Conservation (phyloP, 1,284 basidiomycete species). For the Melampsora larici-populina region DNA sequence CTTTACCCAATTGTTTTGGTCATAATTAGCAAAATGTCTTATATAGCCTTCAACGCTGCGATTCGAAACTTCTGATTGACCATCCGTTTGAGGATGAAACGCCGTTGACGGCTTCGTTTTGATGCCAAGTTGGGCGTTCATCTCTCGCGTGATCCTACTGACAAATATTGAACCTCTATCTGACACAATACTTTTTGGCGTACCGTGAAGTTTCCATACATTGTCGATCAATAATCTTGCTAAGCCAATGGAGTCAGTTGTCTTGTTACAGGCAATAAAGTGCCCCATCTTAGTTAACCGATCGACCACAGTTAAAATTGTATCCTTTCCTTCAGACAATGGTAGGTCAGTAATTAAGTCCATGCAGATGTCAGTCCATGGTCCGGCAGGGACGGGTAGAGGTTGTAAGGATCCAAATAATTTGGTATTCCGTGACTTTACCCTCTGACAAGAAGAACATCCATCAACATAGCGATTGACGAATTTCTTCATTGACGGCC, state of each 20-base stretch:
- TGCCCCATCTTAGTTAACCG: no score
- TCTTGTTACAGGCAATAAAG: no score
- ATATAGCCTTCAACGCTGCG: neutral
- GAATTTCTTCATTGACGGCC: constrained; percentile 53
- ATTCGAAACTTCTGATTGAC: constrained; percentile 44
- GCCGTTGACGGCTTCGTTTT: neutral
- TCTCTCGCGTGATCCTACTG: neutral
- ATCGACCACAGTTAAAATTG: no score
- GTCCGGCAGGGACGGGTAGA: no score
- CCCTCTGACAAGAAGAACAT: neutral
- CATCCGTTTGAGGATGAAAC: no score
- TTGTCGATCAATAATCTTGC: no score
- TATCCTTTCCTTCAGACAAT: no score
- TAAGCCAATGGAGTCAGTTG: no score
- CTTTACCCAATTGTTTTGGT: neutral
- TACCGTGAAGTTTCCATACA: no score
- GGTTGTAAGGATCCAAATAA: constrained; percentile 54
- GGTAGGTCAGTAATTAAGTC: no score
- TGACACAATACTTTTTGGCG: no score
- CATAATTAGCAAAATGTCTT: neutral
- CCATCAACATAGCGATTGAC: constrained; percentile 47
- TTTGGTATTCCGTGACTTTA: neutral
- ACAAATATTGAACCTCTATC: neutral
- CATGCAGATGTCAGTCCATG: no score
- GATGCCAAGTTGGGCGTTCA: neutral